These are phyloP conservation scores for Brachypodium distachyon DNA, from an alignment of 202 grass and related monocot genomes.

Conservation along the genomic window DNA sequence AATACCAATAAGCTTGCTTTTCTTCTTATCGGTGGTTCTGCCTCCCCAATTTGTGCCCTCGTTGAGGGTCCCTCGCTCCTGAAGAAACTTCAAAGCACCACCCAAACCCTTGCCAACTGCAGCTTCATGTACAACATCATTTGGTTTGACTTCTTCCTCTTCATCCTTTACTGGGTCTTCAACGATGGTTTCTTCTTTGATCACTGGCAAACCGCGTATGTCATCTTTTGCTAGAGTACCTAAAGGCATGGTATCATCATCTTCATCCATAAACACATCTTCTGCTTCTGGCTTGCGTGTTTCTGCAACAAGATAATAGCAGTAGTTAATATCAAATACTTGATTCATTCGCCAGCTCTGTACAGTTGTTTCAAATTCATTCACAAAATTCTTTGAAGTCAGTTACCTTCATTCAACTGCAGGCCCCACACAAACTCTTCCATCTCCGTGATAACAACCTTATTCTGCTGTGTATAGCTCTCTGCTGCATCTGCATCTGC, in stretches of 20 bases:
- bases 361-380: neutral
- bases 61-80: conserved; percentile 68
- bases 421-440: conserved; percentile 87
- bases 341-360: neutral
- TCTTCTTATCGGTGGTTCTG: conserved; percentile 90
- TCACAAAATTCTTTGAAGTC: neutral
- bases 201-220: conserved; percentile 15
- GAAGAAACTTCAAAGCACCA: conserved; percentile 69
- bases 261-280: conserved; percentile 90
- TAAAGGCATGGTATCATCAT: conserved; percentile 39
- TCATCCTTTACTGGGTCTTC: conserved; percentile 24
- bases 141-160: conserved; percentile 50
- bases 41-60: conserved; percentile 74
- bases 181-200: conserved; percentile 30
- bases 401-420: conserved; percentile 78
- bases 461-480: conserved; percentile 54
- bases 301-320: conserved; percentile 43
- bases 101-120: conserved; percentile 74
- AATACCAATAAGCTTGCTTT: conserved; percentile 87
- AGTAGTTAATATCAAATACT: neutral
- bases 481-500: conserved; percentile 30
- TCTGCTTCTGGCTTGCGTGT: conserved; percentile 56
- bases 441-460: conserved; percentile 89
- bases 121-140: conserved; percentile 74
- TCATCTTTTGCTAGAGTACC: conserved; percentile 41